A percentile compares a stretch with the other conserved stretches of the same genome.
phyloP scores from a whole-genome alignment of 1,284 basidiomycete genomes.

The Irpex rosettiformis region DNA sequence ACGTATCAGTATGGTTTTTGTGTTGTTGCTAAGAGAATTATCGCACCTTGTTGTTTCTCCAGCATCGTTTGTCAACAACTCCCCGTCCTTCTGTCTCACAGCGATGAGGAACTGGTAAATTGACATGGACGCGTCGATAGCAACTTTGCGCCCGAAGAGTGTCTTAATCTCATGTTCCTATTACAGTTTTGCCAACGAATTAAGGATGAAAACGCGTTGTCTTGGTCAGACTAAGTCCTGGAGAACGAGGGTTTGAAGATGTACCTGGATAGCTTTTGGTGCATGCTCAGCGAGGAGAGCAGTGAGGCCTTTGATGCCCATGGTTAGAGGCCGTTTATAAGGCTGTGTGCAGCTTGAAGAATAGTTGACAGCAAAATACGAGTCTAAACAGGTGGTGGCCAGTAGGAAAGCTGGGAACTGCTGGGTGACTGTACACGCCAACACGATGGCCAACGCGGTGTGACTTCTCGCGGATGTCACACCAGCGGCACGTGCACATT shows the following conservation, averaged over 20 bases:
- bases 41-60: conserved; percentile 88
- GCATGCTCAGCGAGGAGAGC: conserved; percentile 88
- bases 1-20: neutral
- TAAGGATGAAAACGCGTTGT: neutral
- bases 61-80: conserved; percentile 93
- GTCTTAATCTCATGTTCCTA: conserved; percentile 95
- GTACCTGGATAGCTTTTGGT: conserved; percentile 71
- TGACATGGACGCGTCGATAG: conserved; percentile 97
- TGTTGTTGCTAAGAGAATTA: neutral
- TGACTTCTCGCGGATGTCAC: neutral
- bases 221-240: neutral
- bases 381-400: neutral
- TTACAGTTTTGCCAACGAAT: neutral
- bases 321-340: conserved; percentile 29
- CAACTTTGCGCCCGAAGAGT: conserved; percentile 96
- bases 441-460: neutral
- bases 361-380: neutral
- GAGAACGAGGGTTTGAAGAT: neutral
- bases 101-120: conserved; percentile 98
- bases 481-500: too few species aligned
- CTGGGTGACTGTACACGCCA: neutral
- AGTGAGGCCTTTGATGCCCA: conserved; percentile 94
- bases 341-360: neutral
- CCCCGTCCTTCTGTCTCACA: conserved; percentile 93
- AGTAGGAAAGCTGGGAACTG: neutral